Conservation (phyloP, 495 filamentous ascomycete genomes). For the Bathelium albidoporum region DNA sequence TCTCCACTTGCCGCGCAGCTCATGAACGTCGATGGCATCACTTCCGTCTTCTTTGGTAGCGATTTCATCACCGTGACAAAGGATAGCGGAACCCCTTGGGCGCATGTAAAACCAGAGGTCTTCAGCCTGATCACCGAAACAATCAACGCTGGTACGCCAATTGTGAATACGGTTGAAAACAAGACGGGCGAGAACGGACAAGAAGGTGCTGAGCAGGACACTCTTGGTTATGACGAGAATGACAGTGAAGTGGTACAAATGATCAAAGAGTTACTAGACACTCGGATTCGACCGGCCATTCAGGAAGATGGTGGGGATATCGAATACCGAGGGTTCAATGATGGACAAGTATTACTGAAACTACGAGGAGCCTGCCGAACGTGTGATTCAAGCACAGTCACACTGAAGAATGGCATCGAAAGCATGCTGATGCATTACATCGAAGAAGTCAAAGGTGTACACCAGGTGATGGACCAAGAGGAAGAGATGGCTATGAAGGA, state of each 20-base stretch:
- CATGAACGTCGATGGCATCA: constrained; percentile 83
- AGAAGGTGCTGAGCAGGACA: constrained; percentile 50
- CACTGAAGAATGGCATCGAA: constrained; percentile 93
- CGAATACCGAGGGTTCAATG: constrained; percentile 79
- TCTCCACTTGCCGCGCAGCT: constrained; percentile 87
- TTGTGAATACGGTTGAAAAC: constrained; percentile 64
- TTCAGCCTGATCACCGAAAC: constrained; percentile 90
- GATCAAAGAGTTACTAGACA: constrained; percentile 98
- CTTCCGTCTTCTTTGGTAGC: constrained; percentile 83
- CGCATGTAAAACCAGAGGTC: constrained; percentile 87
- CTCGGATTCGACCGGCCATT: constrained; percentile 84
- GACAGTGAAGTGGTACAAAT: constrained; percentile 90
- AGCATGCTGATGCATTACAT: constrained; percentile 94
- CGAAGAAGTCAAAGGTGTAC: constrained; percentile 87
- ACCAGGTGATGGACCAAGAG: constrained; percentile 83
- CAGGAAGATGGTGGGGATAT: constrained; percentile 98
- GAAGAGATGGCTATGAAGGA: constrained; percentile 84
- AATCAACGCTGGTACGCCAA: constrained; percentile 67
- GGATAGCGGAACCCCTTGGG: constrained; percentile 76
- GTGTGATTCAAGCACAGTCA: constrained; percentile 92
- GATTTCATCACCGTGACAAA: constrained; percentile 98
- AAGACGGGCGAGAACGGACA: constrained; percentile 46
- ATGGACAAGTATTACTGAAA: constrained; percentile 78
- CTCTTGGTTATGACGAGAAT: constrained; percentile 64
- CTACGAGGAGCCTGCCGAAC: constrained; percentile 86